These are phyloP conservation scores for Trichosanthes truncata DNA, from an alignment of 306 rosid genomes.

Conservation along the genomic window DNA sequence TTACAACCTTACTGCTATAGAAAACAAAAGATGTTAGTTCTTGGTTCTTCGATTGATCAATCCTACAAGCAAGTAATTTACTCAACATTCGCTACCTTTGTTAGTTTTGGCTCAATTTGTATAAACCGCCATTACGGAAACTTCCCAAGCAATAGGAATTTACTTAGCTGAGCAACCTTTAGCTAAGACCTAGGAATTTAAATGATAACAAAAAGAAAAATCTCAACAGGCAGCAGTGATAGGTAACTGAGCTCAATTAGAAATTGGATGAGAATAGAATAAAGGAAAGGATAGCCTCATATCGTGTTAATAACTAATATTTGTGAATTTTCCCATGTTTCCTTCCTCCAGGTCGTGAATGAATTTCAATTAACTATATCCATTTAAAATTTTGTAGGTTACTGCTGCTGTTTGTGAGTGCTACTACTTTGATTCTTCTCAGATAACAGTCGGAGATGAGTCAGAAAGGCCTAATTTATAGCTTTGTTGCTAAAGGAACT, in stretches of 20 bases:
- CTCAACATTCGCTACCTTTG: background rate
- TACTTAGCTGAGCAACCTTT: background rate
- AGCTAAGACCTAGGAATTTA: background rate
- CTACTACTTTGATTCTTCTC: slow-evolving; percentile 8
- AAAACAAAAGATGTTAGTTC: background rate
- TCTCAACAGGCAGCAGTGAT: background rate
- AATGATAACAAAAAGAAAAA: background rate
- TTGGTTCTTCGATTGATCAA: background rate
- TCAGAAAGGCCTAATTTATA: slow-evolving; percentile 79
- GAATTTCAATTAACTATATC: background rate
- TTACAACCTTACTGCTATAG: background rate
- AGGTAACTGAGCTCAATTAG: background rate
- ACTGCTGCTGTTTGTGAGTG: slow-evolving; percentile 19
- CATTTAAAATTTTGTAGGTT: background rate
- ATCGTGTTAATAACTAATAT: background rate
- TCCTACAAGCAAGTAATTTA: background rate
- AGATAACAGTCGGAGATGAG: slow-evolving; percentile 42
- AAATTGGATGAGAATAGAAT: background rate
- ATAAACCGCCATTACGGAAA: background rate
- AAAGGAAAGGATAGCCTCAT: background rate
- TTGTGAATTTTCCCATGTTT: background rate
- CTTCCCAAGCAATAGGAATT: background rate
- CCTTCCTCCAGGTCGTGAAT: background rate
- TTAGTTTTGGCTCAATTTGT: background rate
- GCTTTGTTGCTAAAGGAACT: slow-evolving; percentile 90